Conservation (phyloP, 139 green algal species). For the Chlorella sp. region DNA sequence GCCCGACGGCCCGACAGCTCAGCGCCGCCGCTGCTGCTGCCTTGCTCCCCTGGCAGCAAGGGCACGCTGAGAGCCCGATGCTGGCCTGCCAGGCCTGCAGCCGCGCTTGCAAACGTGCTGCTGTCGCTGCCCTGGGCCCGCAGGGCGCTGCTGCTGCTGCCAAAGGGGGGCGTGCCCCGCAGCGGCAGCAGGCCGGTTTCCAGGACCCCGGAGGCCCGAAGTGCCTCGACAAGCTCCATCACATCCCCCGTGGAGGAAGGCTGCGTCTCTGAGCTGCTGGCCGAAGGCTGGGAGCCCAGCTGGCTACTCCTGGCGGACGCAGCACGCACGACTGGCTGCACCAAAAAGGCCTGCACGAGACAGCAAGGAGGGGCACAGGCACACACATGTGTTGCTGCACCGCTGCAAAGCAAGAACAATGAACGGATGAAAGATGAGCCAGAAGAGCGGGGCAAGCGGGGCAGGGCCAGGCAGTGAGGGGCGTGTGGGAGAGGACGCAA, state of each 20-base stretch:
- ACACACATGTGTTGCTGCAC: no score
- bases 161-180: not conserved
- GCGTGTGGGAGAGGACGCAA: not conserved
- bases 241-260: not conserved
- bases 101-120: no score
- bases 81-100: no score
- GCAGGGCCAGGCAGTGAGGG: not conserved
- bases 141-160: not conserved
- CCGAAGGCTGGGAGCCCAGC: not conserved
- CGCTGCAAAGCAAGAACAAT: no score
- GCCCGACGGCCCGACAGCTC: not conserved
- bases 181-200: not conserved
- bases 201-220: not conserved
- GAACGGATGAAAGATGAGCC: not conserved
- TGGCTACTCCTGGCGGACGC: not conserved
- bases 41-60: not conserved
- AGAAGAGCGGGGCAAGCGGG: not conserved
- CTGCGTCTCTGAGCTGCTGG: not conserved
- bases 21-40: not conserved
- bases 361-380: not conserved
- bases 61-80: not conserved
- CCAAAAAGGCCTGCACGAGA: constrained; percentile 10
- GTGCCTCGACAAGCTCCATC: constrained; percentile 6
- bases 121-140: not conserved
- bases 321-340: constrained; percentile 13